phyloP scores from a whole-genome alignment of 768 basidiomycete species.

The Mrakia blollopis region DNA sequence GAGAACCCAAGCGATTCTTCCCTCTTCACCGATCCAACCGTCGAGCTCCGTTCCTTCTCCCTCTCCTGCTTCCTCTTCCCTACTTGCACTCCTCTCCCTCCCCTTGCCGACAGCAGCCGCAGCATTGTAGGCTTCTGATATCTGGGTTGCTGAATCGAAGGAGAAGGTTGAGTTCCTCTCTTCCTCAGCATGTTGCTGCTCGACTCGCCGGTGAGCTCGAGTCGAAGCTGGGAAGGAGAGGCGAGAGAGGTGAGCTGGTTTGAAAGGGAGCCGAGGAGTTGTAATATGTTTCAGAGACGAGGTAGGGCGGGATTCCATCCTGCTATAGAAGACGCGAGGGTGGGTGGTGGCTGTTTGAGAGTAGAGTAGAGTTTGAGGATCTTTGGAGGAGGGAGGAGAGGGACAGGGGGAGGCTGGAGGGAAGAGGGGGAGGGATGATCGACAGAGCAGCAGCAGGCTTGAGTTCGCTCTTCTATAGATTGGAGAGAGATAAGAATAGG shows the following conservation, averaged over 20 bases:
- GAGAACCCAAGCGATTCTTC: slow-evolving; percentile 25
- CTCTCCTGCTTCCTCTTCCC: neutral
- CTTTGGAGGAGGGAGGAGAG: neutral
- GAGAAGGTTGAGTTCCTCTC: neutral
- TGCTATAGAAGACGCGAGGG: neutral
- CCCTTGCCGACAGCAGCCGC: neutral
- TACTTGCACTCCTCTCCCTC: neutral
- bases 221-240: slow-evolving; percentile 16
- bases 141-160: slow-evolving; percentile 13
- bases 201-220: neutral
- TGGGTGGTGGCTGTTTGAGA: neutral
- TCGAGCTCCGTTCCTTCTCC: neutral
- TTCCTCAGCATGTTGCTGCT: no score
- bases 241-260: slow-evolving; percentile 22
- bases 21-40: neutral
- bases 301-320: neutral
- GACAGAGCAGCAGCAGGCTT: neutral
- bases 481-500: no score
- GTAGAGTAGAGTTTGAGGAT: neutral
- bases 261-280: slow-evolving; percentile 3
- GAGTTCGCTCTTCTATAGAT: neutral
- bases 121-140: neutral
- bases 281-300: neutral
- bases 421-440: neutral
- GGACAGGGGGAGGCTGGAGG: neutral